Conservation (phyloP, 345 rosid genomes). For the Gossypium rotundifolium region DNA sequence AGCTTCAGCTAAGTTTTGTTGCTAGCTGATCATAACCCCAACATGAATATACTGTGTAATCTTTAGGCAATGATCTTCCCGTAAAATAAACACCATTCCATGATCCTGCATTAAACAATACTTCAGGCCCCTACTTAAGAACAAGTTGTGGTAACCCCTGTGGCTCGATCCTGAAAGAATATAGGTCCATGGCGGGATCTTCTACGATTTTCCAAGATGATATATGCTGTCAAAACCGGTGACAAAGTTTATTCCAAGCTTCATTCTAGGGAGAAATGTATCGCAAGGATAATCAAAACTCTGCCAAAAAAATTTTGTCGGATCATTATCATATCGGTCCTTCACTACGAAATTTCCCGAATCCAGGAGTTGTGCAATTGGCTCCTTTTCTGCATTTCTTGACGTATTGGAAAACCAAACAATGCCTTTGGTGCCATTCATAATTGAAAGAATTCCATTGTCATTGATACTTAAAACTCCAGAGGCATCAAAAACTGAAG, state of each 20-base stretch:
- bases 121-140: constrained; percentile 11
- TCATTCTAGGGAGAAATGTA: constrained; percentile 34
- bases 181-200: constrained; percentile 23
- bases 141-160: constrained; percentile 22
- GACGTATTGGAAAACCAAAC: constrained; percentile 5
- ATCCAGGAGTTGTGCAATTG: constrained; percentile 1
- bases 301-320: constrained; percentile 27
- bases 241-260: constrained; percentile 29
- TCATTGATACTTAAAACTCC: not conserved
- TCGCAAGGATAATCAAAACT: constrained; percentile 42
- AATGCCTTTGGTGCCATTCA: not conserved
- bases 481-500: not conserved
- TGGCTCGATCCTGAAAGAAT: not conserved
- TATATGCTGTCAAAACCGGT: constrained; percentile 9
- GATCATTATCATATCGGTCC: constrained; percentile 6
- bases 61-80: constrained; percentile 42
- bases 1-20: too few species aligned
- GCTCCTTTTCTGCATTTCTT: not conserved
- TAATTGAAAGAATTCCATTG: not conserved
- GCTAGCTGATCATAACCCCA: too few species aligned
- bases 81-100: constrained; percentile 70
- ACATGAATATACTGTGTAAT: constrained; percentile 24
- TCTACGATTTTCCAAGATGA: constrained; percentile 26
- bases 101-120: constrained; percentile 46
- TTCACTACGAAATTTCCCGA: constrained; percentile 45